Base-by-base conservation (phyloP, 1,284 basidiomycete genomes). In the Macrocystidia cucumis region DNA sequence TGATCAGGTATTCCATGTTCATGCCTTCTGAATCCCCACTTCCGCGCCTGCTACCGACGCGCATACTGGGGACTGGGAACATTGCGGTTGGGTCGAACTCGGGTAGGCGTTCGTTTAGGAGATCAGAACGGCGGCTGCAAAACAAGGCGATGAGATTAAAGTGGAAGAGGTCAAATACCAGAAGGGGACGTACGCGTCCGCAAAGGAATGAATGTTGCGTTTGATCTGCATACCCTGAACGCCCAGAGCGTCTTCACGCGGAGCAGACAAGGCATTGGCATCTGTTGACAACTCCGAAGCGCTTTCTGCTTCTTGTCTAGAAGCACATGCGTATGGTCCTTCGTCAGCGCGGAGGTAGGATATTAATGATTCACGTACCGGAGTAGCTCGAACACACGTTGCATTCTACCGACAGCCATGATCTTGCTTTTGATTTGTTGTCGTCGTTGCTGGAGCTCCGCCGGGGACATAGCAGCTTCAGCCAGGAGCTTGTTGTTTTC, bases 361-460 rank as follows among this genome's bases (percentile, higher is more conserved):
- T 17, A 45, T 26, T 18, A 31, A 27, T 29, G 17, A 27, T 13
- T 12, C 14, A 59, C 77, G 45, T 36, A 87, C 82, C 91, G 82
- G 26, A 97, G 66, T 35, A 95, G 67, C 37, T 89, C 80, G 69
- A 95, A 96, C 32, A 96, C 81, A 21, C 83, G 67, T 42, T 90
- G 88, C 90, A 97, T 92, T 54, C 81, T 74, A n/a, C 92, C 91
- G 25, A 96, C 69, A 2, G 89, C 91, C 44, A 93, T 63, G 49
- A 96, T 95, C 74, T 96, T 96, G 63, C 82, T 91, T 72, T 91
- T 97, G 69, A 98, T 97, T 45, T 82, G 73, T 49, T 87, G 74
- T 52, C 78, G 69, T 45, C 81, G 71, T 42, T 45, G 56, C 29
- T 55, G 59, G 28, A 61, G 50, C 41, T 68, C 74, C 45, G 40